phyloP scores from a whole-genome alignment of 495 filamentous ascomycete genomes.

The Penicillium coffeae region DNA sequence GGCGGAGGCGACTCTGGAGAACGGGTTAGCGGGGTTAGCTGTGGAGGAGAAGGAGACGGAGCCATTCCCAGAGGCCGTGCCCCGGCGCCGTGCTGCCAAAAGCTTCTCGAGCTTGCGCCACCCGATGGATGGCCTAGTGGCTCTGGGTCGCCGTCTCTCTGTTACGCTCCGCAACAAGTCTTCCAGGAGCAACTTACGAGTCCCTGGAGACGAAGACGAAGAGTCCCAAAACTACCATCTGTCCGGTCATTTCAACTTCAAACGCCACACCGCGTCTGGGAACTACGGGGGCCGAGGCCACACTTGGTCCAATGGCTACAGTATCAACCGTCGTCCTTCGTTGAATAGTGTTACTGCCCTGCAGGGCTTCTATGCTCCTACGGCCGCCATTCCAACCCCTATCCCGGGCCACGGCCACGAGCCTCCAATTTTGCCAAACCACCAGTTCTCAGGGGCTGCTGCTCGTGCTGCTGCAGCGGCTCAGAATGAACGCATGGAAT shows the following conservation, averaged over 20 bases:
- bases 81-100: conserved; percentile 37
- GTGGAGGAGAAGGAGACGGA: conserved; percentile 32
- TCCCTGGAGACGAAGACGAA: conserved; percentile 13
- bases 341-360: conserved; percentile 38
- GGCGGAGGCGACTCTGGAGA: conserved; percentile 24
- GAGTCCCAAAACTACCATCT: conserved; percentile 11
- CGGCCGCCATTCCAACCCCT: conserved; percentile 23
- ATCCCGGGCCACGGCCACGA: conserved; percentile 39
- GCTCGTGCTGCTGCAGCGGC: conserved; percentile 66
- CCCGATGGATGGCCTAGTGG: conserved; percentile 42
- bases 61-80: conserved; percentile 30
- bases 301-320: conserved; percentile 26
- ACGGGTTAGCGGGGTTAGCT: conserved; percentile 17
- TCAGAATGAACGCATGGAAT: conserved; percentile 49
- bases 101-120: conserved; percentile 47
- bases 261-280: conserved; percentile 16
- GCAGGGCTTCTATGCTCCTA: conserved; percentile 38
- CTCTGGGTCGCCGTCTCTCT: conserved; percentile 43
- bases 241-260: conserved; percentile 11
- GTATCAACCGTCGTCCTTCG: conserved; percentile 38
- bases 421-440: conserved; percentile 37
- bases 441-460: conserved; percentile 59
- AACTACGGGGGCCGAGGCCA: conserved; percentile 20
- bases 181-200: conserved; percentile 29
- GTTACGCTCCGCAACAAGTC: conserved; percentile 42